phyloP scores from a whole-genome alignment of 306 rosid genomes.

The Sicyos baderoa region DNA sequence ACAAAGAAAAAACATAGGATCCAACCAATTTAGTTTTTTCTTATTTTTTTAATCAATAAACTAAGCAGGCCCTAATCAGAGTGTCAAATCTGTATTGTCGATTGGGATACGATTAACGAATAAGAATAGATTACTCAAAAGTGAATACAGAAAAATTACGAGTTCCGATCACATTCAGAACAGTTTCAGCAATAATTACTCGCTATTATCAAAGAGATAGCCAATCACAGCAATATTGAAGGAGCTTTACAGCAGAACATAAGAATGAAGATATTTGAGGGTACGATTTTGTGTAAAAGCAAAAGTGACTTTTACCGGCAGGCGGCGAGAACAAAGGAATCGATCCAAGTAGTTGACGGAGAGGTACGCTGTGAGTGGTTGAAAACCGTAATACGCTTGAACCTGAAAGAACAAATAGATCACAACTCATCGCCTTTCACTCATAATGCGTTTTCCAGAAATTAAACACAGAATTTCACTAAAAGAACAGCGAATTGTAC shows the following conservation, averaged over 20 bases:
- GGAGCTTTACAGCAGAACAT: not conserved
- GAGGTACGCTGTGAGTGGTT: slow-evolving; percentile 88
- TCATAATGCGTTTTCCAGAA: not conserved
- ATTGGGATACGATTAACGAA: not conserved
- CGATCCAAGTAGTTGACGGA: slow-evolving; percentile 94
- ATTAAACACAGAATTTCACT: not conserved
- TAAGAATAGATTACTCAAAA: not conserved
- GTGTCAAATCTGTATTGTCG: not conserved
- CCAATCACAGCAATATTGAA: not conserved
- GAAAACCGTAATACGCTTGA: slow-evolving; percentile 56
- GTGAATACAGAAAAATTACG: not conserved
- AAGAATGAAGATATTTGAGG: not conserved
- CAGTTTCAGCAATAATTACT: not conserved
- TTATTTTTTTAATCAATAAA: slow-evolving; percentile 12
- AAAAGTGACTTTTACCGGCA: slow-evolving; percentile 56
- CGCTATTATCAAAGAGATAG: not conserved
- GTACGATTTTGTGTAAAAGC: not conserved
- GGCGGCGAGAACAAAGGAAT: slow-evolving; percentile 56
- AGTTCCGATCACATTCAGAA: not conserved
- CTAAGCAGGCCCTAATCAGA: not conserved
- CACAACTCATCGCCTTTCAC: not conserved
- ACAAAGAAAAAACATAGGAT: too few relatives aligned
- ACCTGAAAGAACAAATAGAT: slow-evolving; percentile 42
- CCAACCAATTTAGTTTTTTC: not conserved
- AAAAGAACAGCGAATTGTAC: not conserved